These are phyloP conservation scores for Fusarium ambrosium DNA, from an alignment of 2,329 filamentous ascomycete species.

Conservation along the genomic window DNA sequence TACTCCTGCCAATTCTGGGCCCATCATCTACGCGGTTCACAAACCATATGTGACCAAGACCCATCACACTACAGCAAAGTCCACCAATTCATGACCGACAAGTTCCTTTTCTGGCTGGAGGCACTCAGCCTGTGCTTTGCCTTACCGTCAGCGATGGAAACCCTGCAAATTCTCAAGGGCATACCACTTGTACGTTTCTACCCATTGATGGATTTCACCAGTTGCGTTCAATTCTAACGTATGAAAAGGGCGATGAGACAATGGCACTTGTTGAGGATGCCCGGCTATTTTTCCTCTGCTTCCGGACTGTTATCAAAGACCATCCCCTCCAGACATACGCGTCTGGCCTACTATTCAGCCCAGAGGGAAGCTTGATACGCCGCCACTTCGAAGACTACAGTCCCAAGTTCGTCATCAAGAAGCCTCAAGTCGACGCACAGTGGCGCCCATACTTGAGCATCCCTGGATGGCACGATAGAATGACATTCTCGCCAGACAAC, in stretches of 20 bases:
- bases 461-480: too few species aligned
- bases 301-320: neutral
- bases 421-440: neutral
- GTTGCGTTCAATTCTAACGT: too few species aligned
- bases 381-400: neutral
- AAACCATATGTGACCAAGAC: fast-evolving
- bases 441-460: neutral
- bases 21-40: neutral
- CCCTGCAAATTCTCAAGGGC: neutral
- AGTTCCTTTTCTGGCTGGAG: neutral
- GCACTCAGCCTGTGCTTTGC: neutral
- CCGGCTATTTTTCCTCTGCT: neutral
- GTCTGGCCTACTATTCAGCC: neutral
- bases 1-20: neutral
- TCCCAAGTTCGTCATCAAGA: neutral
- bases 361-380: neutral
- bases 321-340: neutral
- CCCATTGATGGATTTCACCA: too few species aligned
- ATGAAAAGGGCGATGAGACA: neutral
- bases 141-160: neutral
- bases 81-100: neutral
- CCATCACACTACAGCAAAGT: fast-evolving
- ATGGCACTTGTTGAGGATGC: neutral
- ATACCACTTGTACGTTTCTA: neutral
- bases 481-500: neutral